Conservation (phyloP, 345 rosid species). For the Turnera subulata region DNA sequence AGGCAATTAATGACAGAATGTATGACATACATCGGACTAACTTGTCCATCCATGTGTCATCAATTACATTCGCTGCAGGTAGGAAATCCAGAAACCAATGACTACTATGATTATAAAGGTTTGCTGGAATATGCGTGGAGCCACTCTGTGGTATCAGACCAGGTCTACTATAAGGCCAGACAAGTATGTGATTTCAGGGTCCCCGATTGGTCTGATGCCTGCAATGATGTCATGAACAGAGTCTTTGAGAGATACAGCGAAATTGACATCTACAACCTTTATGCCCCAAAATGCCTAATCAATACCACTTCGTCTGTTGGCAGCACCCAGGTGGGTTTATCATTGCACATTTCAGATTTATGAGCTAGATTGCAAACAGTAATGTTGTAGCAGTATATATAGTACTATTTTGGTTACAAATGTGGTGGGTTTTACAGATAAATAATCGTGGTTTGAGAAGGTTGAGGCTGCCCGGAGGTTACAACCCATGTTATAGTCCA, state of each 20-base stretch:
- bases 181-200: conserved; percentile 45
- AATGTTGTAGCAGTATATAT: too few species aligned
- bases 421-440: conserved; percentile 1
- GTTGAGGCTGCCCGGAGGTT: conserved; percentile 44
- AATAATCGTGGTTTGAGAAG: conserved; percentile 24
- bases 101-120: conserved; percentile 38
- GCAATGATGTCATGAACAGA: conserved; percentile 31
- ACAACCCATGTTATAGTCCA: conserved; percentile 48
- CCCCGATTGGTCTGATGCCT: conserved; percentile 34
- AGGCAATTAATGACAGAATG: neutral
- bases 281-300: conserved; percentile 44
- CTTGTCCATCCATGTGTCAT: neutral
- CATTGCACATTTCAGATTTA: too few species aligned
- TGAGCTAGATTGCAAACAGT: too few species aligned
- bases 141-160: conserved; percentile 54
- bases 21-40: neutral
- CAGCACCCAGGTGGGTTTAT: neutral
- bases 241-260: conserved; percentile 39
- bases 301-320: conserved; percentile 17
- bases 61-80: conserved; percentile 38
- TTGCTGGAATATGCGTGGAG: conserved; percentile 66
- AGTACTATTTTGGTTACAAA: too few species aligned
- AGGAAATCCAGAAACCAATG: conserved; percentile 54
- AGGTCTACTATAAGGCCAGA: conserved; percentile 30
- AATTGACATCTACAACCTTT: conserved; percentile 58